A percentile compares a stretch with the other conserved stretches of the same genome.
Evolutionary conservation across 73 alveolate species (phyloP).

Genomic region (Uronychia setigera): DNA sequence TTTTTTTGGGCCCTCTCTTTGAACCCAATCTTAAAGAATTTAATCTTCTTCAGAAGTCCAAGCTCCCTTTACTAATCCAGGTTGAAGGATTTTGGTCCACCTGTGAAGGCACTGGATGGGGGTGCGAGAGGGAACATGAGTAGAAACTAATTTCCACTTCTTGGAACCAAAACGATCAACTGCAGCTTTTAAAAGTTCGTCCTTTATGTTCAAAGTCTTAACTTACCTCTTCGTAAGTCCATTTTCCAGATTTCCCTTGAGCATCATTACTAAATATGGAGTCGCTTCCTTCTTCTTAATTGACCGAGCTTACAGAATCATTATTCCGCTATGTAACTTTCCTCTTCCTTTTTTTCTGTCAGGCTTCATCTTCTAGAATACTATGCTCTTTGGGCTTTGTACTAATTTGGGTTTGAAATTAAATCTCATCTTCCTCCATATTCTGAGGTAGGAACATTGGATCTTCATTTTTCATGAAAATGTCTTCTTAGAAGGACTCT

Average conservation of each 20-base stretch:
- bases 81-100: conserved; percentile 64
- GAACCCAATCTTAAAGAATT: conserved; percentile 51
- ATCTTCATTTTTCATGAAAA: no score
- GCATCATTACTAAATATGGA: no score
- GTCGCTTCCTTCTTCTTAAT: no score
- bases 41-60: conserved; percentile 64
- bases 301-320: no score
- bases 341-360: no score
- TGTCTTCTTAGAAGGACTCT: no score
- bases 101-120: conserved; percentile 67
- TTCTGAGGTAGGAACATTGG: no score
- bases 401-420: no score
- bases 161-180: conserved; percentile 33
- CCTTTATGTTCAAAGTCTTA: background rate
- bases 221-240: conserved; percentile 1
- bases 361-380: no score
- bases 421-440: no score
- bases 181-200: conserved; percentile 1
- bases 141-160: conserved; percentile 57
- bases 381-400: no score
- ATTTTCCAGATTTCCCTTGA: background rate
- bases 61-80: conserved; percentile 66
- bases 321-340: no score
- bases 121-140: conserved; percentile 54
- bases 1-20: conserved; percentile 44